A percentile compares a stretch with the other conserved stretches of the same genome.
phyloP scores from a whole-genome alignment of 139 green algal species.

The Dunaliella primolecta region DNA sequence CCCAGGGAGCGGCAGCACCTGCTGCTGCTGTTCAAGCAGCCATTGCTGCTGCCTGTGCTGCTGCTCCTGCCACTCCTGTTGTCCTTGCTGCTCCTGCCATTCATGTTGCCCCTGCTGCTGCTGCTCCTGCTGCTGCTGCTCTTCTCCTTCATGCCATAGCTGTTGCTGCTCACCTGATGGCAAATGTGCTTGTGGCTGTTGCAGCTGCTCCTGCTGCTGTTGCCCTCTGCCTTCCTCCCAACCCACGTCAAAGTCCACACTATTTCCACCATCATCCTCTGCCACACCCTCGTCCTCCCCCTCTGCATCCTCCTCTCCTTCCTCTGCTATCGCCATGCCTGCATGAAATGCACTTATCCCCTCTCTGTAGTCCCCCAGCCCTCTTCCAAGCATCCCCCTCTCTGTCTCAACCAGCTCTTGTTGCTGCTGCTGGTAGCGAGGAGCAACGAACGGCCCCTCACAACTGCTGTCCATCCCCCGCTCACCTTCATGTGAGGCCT shows the following conservation, averaged over 20 bases:
- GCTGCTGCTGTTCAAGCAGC: not conserved
- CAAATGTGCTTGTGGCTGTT: not conserved
- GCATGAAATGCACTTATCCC: too few species aligned
- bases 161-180: not conserved
- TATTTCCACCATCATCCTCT: not conserved
- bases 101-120: not conserved
- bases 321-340: not conserved
- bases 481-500: too few species aligned
- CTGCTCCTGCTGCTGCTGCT: not conserved
- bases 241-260: not conserved
- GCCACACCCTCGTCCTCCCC: not conserved
- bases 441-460: too few species aligned
- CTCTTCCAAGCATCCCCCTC: too few species aligned
- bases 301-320: not conserved
- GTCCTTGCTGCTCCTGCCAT: not conserved
- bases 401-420: too few species aligned
- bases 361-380: too few species aligned
- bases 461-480: too few species aligned
- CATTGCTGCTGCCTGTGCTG: not conserved
- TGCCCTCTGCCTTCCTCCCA: not conserved
- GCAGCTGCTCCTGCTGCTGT: not conserved
- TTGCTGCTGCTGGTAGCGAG: too few species aligned
- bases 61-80: not conserved
- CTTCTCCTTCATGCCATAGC: not conserved
- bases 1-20: too few species aligned